Evolutionary conservation across 2,329 filamentous ascomycete species (phyloP).

Genomic region (Lasiodiplodia citricola): DNA sequence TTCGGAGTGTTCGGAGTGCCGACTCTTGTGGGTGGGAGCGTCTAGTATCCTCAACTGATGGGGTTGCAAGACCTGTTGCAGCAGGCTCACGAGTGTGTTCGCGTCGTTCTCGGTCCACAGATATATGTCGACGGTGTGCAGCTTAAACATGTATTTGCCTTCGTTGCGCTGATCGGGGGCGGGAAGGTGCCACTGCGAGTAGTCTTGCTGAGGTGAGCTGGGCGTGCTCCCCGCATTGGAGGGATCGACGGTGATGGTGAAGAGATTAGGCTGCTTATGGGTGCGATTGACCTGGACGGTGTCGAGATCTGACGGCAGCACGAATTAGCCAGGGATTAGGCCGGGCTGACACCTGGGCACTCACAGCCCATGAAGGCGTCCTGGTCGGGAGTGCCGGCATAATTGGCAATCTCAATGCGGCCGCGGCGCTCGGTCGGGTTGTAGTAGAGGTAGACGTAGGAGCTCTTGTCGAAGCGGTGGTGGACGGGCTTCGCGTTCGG

Average conservation of each 20-base stretch:
- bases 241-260: constrained; percentile 68
- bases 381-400: constrained; percentile 74
- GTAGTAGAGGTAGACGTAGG: constrained; percentile 81
- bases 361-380: constrained; percentile 80
- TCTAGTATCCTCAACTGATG: constrained; percentile 68
- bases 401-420: constrained; percentile 77
- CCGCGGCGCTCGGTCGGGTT: constrained; percentile 70
- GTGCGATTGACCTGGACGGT: constrained; percentile 70
- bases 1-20: constrained; percentile 53
- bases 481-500: constrained; percentile 71
- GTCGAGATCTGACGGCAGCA: constrained; percentile 64
- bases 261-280: constrained; percentile 74
- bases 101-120: constrained; percentile 79
- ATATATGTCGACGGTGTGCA: constrained; percentile 78
- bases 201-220: constrained; percentile 54
- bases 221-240: constrained; percentile 40
- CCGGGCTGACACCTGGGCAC: constrained; percentile 39
- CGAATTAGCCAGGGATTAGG: background rate
- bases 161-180: constrained; percentile 74
- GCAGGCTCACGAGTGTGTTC: constrained; percentile 69
- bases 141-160: constrained; percentile 78
- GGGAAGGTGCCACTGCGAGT: constrained; percentile 73
- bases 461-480: constrained; percentile 79
- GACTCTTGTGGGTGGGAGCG: constrained; percentile 58
- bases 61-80: constrained; percentile 68